Conservation (phyloP, 805 yeast species). For the Candida caryicola region DNA sequence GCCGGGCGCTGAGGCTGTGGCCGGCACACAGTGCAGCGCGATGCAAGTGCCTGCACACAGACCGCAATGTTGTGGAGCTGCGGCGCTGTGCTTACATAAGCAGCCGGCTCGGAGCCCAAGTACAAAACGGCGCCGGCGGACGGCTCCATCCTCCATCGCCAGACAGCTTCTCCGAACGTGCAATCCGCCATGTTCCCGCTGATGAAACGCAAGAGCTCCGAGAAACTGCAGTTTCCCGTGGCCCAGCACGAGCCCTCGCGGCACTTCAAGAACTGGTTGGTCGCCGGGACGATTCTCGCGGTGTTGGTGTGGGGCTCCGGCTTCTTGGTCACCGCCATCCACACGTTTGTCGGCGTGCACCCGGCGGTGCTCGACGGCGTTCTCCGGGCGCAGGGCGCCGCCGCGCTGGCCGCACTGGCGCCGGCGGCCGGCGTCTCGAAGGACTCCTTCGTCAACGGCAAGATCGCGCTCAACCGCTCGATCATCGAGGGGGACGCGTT, state of each 20-base stretch:
- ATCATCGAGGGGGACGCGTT: conserved; percentile 54
- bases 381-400: conserved; percentile 1
- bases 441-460: conserved; percentile 21
- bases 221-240: conserved; percentile 3
- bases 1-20: too few relatives aligned
- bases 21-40: too few relatives aligned
- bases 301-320: conserved; percentile 38
- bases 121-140: too few relatives aligned
- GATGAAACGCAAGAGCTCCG: conserved; percentile 7
- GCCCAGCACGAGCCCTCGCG: not conserved
- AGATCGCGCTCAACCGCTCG: conserved; percentile 26
- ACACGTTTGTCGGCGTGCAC: conserved; percentile 9
- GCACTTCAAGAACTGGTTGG: conserved; percentile 8
- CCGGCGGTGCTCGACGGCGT: conserved; percentile 1
- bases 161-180: too few relatives aligned
- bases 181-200: conserved; percentile 6
- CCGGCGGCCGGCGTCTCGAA: not conserved
- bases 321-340: conserved; percentile 24
- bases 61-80: too few relatives aligned
- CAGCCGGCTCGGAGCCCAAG: too few relatives aligned
- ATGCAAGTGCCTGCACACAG: too few relatives aligned
- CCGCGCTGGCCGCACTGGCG: conserved; percentile 1
- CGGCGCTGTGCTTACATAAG: too few relatives aligned
- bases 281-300: conserved; percentile 20
- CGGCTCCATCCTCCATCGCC: too few relatives aligned